These are phyloP conservation scores for Mortierella sp. DNA, from an alignment of 371 early-diverging fungal species.

Conservation along the genomic window DNA sequence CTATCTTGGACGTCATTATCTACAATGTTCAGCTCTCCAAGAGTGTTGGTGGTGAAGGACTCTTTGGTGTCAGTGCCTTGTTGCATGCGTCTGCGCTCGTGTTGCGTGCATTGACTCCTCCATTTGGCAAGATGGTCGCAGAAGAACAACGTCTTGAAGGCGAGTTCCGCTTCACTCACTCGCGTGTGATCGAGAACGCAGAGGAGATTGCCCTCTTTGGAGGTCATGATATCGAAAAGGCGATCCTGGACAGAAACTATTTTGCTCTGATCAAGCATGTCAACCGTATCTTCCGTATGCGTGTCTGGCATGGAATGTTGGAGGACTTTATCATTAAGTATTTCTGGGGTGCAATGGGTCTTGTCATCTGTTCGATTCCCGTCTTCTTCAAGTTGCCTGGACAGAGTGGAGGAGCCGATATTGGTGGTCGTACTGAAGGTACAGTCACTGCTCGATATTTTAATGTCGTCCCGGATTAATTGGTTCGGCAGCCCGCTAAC, in stretches of 20 bases:
- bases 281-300: slow-evolving; percentile 80
- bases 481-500: neutral
- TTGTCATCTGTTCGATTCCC: slow-evolving; percentile 89
- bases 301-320: slow-evolving; percentile 88
- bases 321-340: slow-evolving; percentile 94
- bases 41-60: slow-evolving; percentile 82
- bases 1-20: slow-evolving; percentile 86
- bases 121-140: slow-evolving; percentile 90
- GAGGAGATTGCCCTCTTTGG: slow-evolving; percentile 92
- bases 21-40: slow-evolving; percentile 86
- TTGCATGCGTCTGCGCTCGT: slow-evolving; percentile 77
- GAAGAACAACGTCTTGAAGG: slow-evolving; percentile 83
- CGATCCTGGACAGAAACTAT: slow-evolving; percentile 80
- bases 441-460: slow-evolving; percentile 14
- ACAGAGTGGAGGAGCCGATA: slow-evolving; percentile 51
- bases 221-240: slow-evolving; percentile 82
- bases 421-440: slow-evolving; percentile 71
- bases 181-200: slow-evolving; percentile 86
- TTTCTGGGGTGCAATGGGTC: slow-evolving; percentile 95
- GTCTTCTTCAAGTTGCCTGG: slow-evolving; percentile 83
- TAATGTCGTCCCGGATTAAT: neutral
- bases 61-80: slow-evolving; percentile 73
- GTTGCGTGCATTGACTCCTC: slow-evolving; percentile 84
- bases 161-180: slow-evolving; percentile 89
- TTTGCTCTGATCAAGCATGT: slow-evolving; percentile 82